Evolutionary conservation across 2,329 filamentous ascomycete species (phyloP).

Genomic region (Teratosphaeria nubilosa): DNA sequence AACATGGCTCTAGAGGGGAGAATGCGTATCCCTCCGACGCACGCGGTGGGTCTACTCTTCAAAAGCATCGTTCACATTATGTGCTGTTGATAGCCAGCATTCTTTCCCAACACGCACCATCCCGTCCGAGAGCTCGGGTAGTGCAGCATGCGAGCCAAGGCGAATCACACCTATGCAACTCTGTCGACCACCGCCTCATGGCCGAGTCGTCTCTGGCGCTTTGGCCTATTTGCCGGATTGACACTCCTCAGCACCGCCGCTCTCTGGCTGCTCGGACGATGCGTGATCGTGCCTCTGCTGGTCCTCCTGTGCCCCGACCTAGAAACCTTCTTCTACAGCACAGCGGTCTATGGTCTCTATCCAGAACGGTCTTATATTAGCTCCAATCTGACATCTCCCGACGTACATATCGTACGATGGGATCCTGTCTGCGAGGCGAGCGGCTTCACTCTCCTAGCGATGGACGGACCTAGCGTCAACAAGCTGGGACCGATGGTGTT

Average conservation of each 20-base stretch:
- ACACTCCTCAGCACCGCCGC: neutral
- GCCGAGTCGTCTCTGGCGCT: neutral
- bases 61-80: neutral
- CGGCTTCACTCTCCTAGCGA: conserved; percentile 18
- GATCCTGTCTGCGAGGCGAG: conserved; percentile 12
- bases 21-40: neutral
- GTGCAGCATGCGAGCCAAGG: neutral
- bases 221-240: neutral
- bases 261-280: neutral
- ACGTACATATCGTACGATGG: conserved; percentile 17
- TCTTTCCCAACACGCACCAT: neutral
- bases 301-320: conserved; percentile 17
- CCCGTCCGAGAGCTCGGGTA: neutral
- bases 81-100: neutral
- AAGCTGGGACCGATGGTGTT: conserved; percentile 22
- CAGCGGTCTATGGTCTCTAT: conserved; percentile 20
- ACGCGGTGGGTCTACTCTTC: neutral
- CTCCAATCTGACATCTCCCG: conserved; percentile 12
- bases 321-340: conserved; percentile 18
- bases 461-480: conserved; percentile 16
- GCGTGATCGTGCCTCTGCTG: conserved; percentile 13
- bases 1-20: neutral
- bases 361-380: conserved; percentile 13
- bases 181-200: neutral
- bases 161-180: neutral